These are phyloP conservation scores for Penicillium diatomitis DNA, from an alignment of 495 filamentous ascomycete genomes.

Conservation along the genomic window DNA sequence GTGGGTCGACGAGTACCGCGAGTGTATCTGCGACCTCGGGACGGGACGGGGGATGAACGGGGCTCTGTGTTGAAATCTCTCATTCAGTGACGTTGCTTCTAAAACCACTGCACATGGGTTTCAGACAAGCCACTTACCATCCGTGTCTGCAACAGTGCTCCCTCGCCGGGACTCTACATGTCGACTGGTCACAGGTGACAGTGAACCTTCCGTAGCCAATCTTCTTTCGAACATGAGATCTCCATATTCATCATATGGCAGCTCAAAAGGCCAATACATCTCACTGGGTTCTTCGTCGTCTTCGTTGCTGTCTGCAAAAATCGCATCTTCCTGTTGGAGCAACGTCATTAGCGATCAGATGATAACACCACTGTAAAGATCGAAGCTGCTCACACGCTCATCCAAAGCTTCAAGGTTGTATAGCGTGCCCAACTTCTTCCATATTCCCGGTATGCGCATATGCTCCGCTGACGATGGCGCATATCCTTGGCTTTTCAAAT, in stretches of 20 bases:
- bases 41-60: conserved; percentile 40
- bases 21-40: conserved; percentile 34
- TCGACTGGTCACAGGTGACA: conserved; percentile 47
- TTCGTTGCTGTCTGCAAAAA: conserved; percentile 49
- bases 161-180: conserved; percentile 32
- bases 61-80: conserved; percentile 23
- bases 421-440: conserved; percentile 72
- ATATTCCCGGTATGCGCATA: conserved; percentile 82
- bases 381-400: conserved; percentile 52
- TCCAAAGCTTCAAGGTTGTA: conserved; percentile 88
- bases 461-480: conserved; percentile 57
- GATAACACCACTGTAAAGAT: neutral
- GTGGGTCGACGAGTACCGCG: conserved; percentile 27
- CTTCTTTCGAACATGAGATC: conserved; percentile 63
- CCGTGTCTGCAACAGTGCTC: conserved; percentile 44
- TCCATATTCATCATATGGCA: conserved; percentile 71
- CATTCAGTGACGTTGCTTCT: too few species aligned
- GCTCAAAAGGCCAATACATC: conserved; percentile 57
- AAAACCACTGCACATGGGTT: too few species aligned
- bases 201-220: conserved; percentile 48
- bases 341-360: conserved; percentile 1
- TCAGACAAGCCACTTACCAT: conserved; percentile 27
- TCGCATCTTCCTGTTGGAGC: conserved; percentile 36
- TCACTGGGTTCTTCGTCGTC: conserved; percentile 48
- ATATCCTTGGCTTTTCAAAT: conserved; percentile 80